Percentiles rank a stretch among this genome's conserved stretches.
Conservation (phyloP, 1,284 basidiomycete genomes). For the Xerocomus nothofagi region DNA sequence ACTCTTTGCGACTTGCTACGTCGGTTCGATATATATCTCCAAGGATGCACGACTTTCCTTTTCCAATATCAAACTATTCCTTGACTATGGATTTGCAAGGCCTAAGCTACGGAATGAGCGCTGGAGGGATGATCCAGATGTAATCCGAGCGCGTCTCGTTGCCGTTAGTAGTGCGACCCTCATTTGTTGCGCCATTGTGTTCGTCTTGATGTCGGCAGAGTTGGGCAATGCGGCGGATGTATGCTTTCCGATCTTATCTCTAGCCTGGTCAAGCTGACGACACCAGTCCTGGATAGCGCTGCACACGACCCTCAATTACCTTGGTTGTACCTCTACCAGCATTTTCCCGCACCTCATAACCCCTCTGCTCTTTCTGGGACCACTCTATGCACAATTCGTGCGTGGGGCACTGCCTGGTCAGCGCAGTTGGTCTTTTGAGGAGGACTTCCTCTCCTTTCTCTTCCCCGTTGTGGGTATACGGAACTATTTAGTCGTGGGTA, state of each 20-base stretch:
- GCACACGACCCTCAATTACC: constrained; percentile 16
- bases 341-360: constrained; percentile 67
- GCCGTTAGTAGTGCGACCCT: constrained; percentile 60
- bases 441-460: constrained; percentile 44
- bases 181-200: constrained; percentile 49
- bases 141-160: constrained; percentile 66
- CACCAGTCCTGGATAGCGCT: constrained; percentile 18
- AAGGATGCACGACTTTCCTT: constrained; percentile 56
- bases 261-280: constrained; percentile 10
- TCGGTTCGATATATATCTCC: constrained; percentile 64
- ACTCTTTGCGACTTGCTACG: constrained; percentile 52
- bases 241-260: constrained; percentile 20
- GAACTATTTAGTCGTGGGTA: constrained; percentile 77
- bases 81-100: constrained; percentile 32
- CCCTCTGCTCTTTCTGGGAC: constrained; percentile 81
- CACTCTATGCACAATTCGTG: constrained; percentile 69
- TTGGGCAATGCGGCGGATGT: constrained; percentile 32
- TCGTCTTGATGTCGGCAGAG: constrained; percentile 38
- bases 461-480: constrained; percentile 60
- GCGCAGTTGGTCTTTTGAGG: constrained; percentile 46
- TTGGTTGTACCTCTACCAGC: constrained; percentile 25
- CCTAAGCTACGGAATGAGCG: constrained; percentile 40
- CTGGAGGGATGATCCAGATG: constrained; percentile 72
- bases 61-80: constrained; percentile 28
- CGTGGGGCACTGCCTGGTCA: constrained; percentile 63